A percentile compares a stretch with the other conserved stretches of the same genome.
phyloP scores from a whole-genome alignment of 2,329 filamentous ascomycete species.

The Trichoderma atrobrunneum region DNA sequence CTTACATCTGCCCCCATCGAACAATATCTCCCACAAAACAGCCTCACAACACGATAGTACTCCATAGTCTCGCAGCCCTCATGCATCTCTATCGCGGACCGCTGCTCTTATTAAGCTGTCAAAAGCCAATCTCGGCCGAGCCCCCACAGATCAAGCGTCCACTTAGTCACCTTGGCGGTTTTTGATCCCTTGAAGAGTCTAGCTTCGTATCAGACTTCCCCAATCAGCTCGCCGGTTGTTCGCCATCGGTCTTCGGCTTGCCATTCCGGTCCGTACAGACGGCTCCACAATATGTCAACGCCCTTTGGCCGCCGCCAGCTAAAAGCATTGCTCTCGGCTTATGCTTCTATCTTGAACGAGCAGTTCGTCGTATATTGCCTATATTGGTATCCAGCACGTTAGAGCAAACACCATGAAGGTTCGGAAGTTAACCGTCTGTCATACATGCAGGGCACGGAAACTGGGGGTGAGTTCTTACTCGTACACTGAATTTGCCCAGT shows the following conservation, averaged over 20 bases:
- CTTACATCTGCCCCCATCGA: background rate
- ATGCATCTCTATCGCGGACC: background rate
- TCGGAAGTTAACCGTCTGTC: constrained; percentile 25
- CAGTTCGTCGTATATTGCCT: background rate
- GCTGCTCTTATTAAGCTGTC: background rate
- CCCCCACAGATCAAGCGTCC: constrained; percentile 1
- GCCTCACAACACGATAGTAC: background rate
- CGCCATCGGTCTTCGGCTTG: constrained; percentile 4
- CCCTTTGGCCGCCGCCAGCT: constrained; percentile 10
- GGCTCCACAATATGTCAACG: constrained; percentile 14
- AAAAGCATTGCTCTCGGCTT: constrained; percentile 15
- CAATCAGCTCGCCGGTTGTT: constrained; percentile 10
- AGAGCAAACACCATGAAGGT: constrained; percentile 24
- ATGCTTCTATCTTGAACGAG: constrained; percentile 12
- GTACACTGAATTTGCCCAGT: background rate
- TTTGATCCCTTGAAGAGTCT: constrained; percentile 8
- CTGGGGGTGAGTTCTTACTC: constrained; percentile 24
- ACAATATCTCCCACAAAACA: background rate
- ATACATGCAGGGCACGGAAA: constrained; percentile 28
- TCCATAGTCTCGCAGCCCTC: background rate
- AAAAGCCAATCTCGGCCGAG: background rate
- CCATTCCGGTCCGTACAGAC: background rate
- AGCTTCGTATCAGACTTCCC: constrained; percentile 7
- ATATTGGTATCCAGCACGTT: background rate
- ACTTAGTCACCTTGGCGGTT: constrained; percentile 17